Evolutionary conservation across 2,329 filamentous ascomycete species (phyloP), one percentile per base, ranked within the genome.

Genomic region (Calonectria hawksworthii): DNA sequence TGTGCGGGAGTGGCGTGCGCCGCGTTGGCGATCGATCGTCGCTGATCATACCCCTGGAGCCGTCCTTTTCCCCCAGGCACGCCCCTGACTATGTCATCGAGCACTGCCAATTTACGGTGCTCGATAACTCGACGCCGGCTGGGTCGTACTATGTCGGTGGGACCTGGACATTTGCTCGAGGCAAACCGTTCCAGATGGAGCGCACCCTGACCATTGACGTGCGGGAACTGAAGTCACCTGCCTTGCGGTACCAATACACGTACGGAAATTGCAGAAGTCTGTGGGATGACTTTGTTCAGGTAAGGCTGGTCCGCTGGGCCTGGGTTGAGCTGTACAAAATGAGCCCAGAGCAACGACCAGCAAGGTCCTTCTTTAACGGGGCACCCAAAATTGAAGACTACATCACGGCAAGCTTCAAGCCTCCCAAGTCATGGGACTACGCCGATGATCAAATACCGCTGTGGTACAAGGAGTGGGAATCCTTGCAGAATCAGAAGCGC

Each of bases 381-480:
- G 14, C 30, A 4, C 38, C 38, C 9, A 65, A 65, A 5, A 47
- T 47, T 2, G 61, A 65, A 9, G 41, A 44, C 11, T 50, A 34
- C 30, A 14, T 65, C 13, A 23, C 38, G 9, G n/a, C 26, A 8
- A 26, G 4, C 10, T 65, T 65, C 4, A 32, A 44, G 13, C 41
- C 30, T 1, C 61, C 61, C 21, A 34, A 65, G 26, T n/a, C 18
- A 18, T 65, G 61, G 61, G 61, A 65, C 10, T 65, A 32, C 44
- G 61, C 61, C 11, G 61, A 65, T 18, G 61, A 65, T 23, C 61
- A 50, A 65, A 50, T 65, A 7, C 61, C 61, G 9, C n/a, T 11
- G 6, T 65, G 61, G 61, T 65, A 65, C 16, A 21, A n/a, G 13
- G 61, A 65, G 6, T 65, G 61, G 61, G 61, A 65, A 34, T 21